A percentile compares a stretch with the other conserved stretches of the same genome.
Conservation (phyloP, 2,329 filamentous ascomycete genomes). For the Cercospora sp. region DNA sequence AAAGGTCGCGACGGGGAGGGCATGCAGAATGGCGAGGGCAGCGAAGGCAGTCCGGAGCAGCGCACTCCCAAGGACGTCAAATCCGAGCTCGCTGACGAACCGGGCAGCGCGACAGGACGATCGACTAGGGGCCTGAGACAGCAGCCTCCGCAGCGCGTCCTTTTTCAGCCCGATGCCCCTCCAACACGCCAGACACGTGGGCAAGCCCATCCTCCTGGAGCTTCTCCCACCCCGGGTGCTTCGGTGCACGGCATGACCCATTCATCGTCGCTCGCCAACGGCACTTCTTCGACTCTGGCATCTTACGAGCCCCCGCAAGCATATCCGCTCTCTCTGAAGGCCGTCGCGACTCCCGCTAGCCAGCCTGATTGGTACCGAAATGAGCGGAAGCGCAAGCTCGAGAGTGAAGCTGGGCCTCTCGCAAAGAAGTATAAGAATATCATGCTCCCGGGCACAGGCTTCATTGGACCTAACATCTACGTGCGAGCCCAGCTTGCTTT, state of each 20-base stretch:
- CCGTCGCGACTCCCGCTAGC: conserved; percentile 73
- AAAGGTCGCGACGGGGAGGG: conserved; percentile 50
- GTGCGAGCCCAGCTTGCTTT: conserved; percentile 81
- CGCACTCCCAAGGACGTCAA: conserved; percentile 55
- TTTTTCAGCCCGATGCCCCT: conserved; percentile 79
- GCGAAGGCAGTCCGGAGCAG: conserved; percentile 45
- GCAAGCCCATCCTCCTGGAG: conserved; percentile 26
- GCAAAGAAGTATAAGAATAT: conserved; percentile 52
- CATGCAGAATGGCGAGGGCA: conserved; percentile 56
- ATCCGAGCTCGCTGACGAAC: conserved; percentile 53
- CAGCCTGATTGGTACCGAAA: conserved; percentile 67
- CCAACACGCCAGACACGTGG: conserved; percentile 65
- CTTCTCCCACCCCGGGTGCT: conserved; percentile 47
- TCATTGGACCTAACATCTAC: conserved; percentile 80
- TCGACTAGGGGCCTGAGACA: conserved; percentile 56
- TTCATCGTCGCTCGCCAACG: conserved; percentile 30
- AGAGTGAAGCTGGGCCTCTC: conserved; percentile 43
- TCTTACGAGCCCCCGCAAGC: conserved; percentile 68
- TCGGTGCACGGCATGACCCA: conserved; percentile 54
- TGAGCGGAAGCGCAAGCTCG: conserved; percentile 52
- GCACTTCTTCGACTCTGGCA: conserved; percentile 56
- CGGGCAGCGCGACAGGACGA: conserved; percentile 41
- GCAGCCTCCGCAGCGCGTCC: conserved; percentile 78
- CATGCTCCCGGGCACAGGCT: conserved; percentile 65
- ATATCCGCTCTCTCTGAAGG: conserved; percentile 66